Base-by-base conservation (phyloP, 1,284 basidiomycete genomes). In the Caloboletus firmus region DNA sequence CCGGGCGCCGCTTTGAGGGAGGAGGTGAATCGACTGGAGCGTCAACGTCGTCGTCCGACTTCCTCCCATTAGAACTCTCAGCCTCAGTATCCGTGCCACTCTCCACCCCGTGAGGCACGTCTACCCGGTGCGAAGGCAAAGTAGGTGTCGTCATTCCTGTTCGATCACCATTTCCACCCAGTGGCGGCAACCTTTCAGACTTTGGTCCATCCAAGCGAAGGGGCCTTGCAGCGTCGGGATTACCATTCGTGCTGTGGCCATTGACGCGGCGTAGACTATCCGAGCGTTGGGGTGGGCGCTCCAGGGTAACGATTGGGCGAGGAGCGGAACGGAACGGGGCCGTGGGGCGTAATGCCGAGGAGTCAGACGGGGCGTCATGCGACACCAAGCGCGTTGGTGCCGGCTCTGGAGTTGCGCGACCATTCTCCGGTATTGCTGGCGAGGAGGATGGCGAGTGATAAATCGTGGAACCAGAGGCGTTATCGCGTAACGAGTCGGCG, bases 11-110 rank as follows among this genome's bases (percentile, higher is more conserved):
- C 66, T 87, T 87, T 2, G 82, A 78, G 6, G 81, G 82, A 11
- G 83, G 82, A 17, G 82, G 77, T 0, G 68, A 55, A 41, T 64
- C 58, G 15, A 63, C 62, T 32, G 63, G 61, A 11, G 56, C 60
- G 34, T 64, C 60, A n/a, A 49, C 43, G 8, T 67, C 62, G 20
- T 67, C 69, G 40, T 74, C 72, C 12, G 70, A 72, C 18, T 42
- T 56, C 18, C 57, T 68, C 34, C 70, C 74, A 20, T 55, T 68
- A 8, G 82, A 80, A 41, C 68, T 74, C 55, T 87, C 85, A 0
- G 74, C 71, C 45, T 87, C 85, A 0, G 81, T 84, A 57, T 89
- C 87, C 5, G 83, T 86, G n/a, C 83, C 85, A 62, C 85, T 88
- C 70, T 89, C 87, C 18, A 89, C 74, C 12, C 81, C 75, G 52